Evolutionary conservation across 2,329 filamentous ascomycete species (phyloP), one percentile per base, ranked within the genome.

Genomic region (Arthrocladium fulminans): DNA sequence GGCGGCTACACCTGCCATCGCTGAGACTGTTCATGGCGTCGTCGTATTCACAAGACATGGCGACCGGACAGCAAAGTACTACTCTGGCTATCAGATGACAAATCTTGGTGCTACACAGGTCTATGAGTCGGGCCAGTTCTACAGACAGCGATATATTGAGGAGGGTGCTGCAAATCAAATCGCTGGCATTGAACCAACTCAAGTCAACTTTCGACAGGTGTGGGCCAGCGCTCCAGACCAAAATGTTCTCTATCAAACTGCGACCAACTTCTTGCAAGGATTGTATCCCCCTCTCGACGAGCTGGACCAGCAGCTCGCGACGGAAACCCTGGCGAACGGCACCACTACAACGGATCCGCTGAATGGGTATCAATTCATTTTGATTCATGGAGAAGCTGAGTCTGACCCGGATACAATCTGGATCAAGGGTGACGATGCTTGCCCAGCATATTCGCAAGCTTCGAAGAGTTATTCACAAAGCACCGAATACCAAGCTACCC

Each of bases 1-100:
- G 48, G 54, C 50, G 5, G 38, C 50, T 10, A 41, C 48, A 3
- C 35, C 52, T 10, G 40, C 45, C 10, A 32, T 48, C 8, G 47
- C 47, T 13, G 85, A 92, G 69, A 84, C 81, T 0, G 73, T 90
- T 23, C 73, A 94, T 12, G 88, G 87, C 45, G 80, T 83, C 39
- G 89, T 88, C 66, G 80, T 94, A 65, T 94, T 92, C 72, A 80
- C 87, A 59, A 84, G 88, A 37, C 88, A 95, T 68, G 88, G 88
- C 51, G 88, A 95, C 66, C 81, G 88, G 48, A 90, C 87, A 0
- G 69, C 86, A 54, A 94, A 94, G 70, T 73, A 78, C 20, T 79
- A 79, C 54, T 72, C 80, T 41, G 83, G 83, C 13, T 80, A 85
- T 25, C 75, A 76, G 56, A 68, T 95, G 63, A 94, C 88, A 13